phyloP scores from a whole-genome alignment of 148 eudicot species.

The Chenopodium quinoa region DNA sequence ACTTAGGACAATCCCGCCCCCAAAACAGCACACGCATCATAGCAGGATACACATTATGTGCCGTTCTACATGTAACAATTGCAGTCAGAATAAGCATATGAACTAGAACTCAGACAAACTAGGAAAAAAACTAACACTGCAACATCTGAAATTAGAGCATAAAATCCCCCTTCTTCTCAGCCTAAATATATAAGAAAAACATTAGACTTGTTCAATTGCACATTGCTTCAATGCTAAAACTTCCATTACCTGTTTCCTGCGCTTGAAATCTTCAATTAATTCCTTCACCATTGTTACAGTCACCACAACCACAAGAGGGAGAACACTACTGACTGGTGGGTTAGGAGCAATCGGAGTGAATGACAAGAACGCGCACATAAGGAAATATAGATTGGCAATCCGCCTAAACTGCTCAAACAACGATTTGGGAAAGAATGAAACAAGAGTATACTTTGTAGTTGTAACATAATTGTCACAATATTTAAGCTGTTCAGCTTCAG shows the following conservation, averaged over 20 bases:
- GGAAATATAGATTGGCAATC: conserved; percentile 71
- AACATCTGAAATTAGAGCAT: not conserved
- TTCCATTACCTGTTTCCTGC: conserved; percentile 40
- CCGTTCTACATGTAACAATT: not conserved
- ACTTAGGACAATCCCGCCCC: not conserved
- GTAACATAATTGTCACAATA: conserved; percentile 50
- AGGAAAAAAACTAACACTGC: not conserved
- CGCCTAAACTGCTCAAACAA: conserved; percentile 78
- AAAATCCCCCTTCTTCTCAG: not conserved
- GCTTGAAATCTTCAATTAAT: conserved; percentile 59
- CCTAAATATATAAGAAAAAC: not conserved
- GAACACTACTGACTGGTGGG: conserved; percentile 51
- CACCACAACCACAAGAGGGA: conserved; percentile 62
- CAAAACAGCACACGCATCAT: not conserved
- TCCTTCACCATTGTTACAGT: conserved; percentile 70
- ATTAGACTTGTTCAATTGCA: not conserved
- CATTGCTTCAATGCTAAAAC: not conserved
- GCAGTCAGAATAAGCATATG: not conserved
- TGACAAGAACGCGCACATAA: conserved; percentile 52
- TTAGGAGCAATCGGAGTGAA: conserved; percentile 59
- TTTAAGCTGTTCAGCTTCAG: conserved; percentile 32
- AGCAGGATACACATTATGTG: not conserved
- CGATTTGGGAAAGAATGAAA: conserved; percentile 65
- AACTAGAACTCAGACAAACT: not conserved
- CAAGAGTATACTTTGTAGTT: conserved; percentile 54